Base-by-base conservation (phyloP, 768 basidiomycete species). In the Lactarius pseudohatsudake region DNA sequence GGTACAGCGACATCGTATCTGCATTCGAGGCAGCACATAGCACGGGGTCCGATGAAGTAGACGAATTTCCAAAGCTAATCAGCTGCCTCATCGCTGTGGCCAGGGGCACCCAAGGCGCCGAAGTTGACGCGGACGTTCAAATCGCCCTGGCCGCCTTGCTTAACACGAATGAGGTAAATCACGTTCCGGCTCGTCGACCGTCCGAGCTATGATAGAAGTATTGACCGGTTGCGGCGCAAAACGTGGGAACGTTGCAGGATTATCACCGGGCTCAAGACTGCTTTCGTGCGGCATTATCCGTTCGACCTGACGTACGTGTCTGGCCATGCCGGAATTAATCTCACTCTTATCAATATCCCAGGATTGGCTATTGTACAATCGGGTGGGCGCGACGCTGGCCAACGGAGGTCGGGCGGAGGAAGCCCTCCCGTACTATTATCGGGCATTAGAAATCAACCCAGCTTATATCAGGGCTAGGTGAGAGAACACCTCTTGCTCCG, bases 331-430 rank as follows among this genome's bases (percentile, higher is more conserved):
- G 32, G 20, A 8, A 30, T 18, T 41, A 57, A 40, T 16, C 36
- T 57, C 53, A 45, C 59, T 16, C 34, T 57, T 50, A 45, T 61
- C n/a, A 59, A 6, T 15, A 22, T 59, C 43, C 32, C 56, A 96
- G 92, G 95, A 98, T 74, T 96, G 91, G 89, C 79, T 92, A 45
- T 77, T 98, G 65, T 96, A 92, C 77, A 98, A 98, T 73, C 86
- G 96, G 18, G 90, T 96, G 50, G 96, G 96, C 16, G 96, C 96
- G 18, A 96, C 94, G 6, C 87, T 95, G 79, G 96, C 96, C 30
- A 98, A 97, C 76, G 92, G 86, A 72, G 88, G 94, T 28, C 81
- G 80, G 62, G 83, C 94, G 15, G 85, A 84, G 41, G 86, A 92
- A 61, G 96, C 96, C n/a, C 80, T 95, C 3, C 80, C 88, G 65